A percentile compares a stretch with the other conserved stretches of the same genome.
These are phyloP conservation scores for Saksenaea vasiformis DNA, from an alignment of 371 early-diverging fungal genomes.

Conservation along the genomic window DNA sequence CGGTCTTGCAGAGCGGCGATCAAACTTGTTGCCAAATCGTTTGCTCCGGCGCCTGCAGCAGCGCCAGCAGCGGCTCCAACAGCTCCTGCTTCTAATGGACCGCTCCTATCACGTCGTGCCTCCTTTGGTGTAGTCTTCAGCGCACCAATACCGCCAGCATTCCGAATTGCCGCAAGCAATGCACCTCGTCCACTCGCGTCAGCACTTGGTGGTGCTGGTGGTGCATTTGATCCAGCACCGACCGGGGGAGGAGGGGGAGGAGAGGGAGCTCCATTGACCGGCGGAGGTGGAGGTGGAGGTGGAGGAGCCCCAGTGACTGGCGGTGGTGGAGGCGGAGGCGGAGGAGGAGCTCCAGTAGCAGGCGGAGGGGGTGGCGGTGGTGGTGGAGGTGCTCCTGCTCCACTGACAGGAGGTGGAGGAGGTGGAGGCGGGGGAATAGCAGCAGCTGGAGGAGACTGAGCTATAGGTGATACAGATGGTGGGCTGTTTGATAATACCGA, in stretches of 20 bases:
- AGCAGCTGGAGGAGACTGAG: conserved; percentile 10
- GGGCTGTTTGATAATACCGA: background rate
- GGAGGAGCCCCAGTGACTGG: conserved; percentile 14
- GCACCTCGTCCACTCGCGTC: conserved; percentile 26
- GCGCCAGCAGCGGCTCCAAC: conserved; percentile 11
- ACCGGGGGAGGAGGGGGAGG: conserved; percentile 13
- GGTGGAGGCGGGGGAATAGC: conserved; percentile 28
- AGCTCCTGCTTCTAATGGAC: conserved; percentile 19
- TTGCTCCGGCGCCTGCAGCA: conserved; percentile 14
- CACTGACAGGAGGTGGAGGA: conserved; percentile 7
- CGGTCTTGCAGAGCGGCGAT: conserved; percentile 24
- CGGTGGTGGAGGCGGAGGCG: conserved; percentile 18
- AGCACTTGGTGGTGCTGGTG: conserved; percentile 5
- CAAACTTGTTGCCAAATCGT: conserved; percentile 19
- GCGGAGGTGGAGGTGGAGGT: conserved; percentile 14
- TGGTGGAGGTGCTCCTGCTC: conserved; percentile 11
- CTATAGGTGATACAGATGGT: conserved; percentile 6
- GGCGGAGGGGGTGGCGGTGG: conserved; percentile 22
- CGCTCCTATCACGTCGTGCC: conserved; percentile 29
- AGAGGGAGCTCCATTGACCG: conserved; percentile 11
- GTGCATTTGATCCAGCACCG: background rate
- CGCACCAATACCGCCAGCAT: conserved; percentile 39
- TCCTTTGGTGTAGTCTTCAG: conserved; percentile 34
- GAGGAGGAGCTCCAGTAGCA: conserved; percentile 8
- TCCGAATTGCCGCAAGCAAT: conserved; percentile 44